Conservation (phyloP, 805 yeast genomes). For the Kodamaea leandrae region DNA sequence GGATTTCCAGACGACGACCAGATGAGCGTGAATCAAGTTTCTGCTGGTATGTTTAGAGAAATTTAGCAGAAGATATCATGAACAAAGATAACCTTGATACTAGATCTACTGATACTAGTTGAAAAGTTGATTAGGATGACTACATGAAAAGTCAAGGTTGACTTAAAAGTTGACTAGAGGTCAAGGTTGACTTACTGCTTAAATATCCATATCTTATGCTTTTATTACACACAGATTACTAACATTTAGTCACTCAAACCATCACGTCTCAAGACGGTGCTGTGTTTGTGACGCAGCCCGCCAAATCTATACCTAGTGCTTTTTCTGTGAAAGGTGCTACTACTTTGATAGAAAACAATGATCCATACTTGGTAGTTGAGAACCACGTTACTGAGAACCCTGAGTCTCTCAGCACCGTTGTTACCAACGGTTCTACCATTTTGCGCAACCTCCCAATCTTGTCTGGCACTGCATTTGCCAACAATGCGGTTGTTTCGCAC, state of each 20-base stretch:
- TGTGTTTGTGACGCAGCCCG: constrained; percentile 46
- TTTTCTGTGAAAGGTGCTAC: constrained; percentile 18
- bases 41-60: constrained; percentile 6
- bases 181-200: too few species aligned
- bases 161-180: too few species aligned
- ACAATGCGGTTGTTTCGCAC: constrained; percentile 54
- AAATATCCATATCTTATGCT: too few species aligned
- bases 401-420: constrained; percentile 40
- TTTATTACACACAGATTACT: background rate
- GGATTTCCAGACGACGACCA: constrained; percentile 1
- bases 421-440: constrained; percentile 52
- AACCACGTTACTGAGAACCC: constrained; percentile 24
- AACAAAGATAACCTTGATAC: too few species aligned
- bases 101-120: too few species aligned
- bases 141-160: too few species aligned
- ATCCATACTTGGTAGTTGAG: constrained; percentile 49
- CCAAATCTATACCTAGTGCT: constrained; percentile 40
- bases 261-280: constrained; percentile 26
- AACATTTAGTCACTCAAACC: constrained; percentile 28
- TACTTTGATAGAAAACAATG: constrained; percentile 45
- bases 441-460: constrained; percentile 62
- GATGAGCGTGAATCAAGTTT: constrained; percentile 15
- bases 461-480: constrained; percentile 33
- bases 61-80: background rate
- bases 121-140: too few species aligned